Evolutionary conservation across 2,329 filamentous ascomycete genomes (phyloP).

Genomic region (Stachybotrys elegans): DNA sequence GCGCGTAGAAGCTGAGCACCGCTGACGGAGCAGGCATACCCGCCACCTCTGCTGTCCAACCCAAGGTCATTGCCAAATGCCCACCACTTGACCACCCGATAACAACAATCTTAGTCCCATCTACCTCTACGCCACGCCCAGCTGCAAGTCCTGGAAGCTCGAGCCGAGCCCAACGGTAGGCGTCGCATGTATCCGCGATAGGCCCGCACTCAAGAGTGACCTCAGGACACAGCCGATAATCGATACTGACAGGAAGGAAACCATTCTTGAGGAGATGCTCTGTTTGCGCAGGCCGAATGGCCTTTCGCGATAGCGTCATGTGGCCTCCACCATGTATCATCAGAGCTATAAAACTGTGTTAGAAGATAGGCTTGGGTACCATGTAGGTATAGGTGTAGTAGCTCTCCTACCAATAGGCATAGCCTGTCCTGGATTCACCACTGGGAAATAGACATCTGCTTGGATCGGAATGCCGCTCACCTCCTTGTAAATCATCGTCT

Average conservation of each 20-base stretch:
- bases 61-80: neutral
- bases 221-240: constrained; percentile 47
- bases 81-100: neutral
- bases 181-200: constrained; percentile 38
- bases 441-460: neutral
- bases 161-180: constrained; percentile 29
- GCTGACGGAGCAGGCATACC: neutral
- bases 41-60: neutral
- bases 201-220: constrained; percentile 38
- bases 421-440: neutral
- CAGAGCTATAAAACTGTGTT: constrained; percentile 23
- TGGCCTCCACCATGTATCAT: constrained; percentile 43
- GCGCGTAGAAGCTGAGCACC: neutral
- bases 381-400: neutral
- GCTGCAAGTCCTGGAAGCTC: neutral
- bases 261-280: constrained; percentile 29
- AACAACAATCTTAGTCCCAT: neutral
- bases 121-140: neutral
- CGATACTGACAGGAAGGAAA: constrained; percentile 41
- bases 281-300: constrained; percentile 31
- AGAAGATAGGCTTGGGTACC: neutral
- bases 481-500: neutral
- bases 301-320: constrained; percentile 31
- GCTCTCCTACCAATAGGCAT: neutral
- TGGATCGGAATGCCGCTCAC: neutral